These are phyloP conservation scores for Scutellaria baicalensis DNA, from an alignment of 257 asterid species.

Conservation along the genomic window DNA sequence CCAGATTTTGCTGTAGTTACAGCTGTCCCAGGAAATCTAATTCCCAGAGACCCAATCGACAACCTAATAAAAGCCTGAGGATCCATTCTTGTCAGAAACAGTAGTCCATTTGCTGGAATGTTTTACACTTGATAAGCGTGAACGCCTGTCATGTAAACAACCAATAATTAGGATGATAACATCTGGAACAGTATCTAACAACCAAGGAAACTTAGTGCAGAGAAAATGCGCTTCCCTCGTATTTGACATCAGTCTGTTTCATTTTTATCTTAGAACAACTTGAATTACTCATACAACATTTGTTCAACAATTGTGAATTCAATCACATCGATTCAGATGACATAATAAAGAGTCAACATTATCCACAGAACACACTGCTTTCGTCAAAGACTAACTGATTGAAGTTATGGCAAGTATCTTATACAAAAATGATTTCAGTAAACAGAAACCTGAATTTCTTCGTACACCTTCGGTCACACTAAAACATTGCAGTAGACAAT, in stretches of 20 bases:
- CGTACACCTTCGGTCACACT: not conserved
- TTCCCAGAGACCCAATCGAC: constrained; percentile 81
- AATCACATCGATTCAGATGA: not conserved
- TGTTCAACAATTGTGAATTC: not conserved
- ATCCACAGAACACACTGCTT: not conserved
- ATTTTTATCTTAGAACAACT: not conserved
- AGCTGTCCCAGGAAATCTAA: constrained; percentile 51
- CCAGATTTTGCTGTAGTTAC: constrained; percentile 44
- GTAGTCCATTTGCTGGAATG: constrained; percentile 34
- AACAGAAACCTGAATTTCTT: constrained; percentile 2
- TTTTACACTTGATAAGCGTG: not conserved
- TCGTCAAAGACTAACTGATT: not conserved
- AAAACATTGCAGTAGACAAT: not conserved
- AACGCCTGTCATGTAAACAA: constrained; percentile 13
- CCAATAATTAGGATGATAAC: not conserved
- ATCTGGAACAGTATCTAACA: not conserved
- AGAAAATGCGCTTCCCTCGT: not conserved
- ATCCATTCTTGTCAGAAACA: constrained; percentile 60
- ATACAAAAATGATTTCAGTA: not conserved
- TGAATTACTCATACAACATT: not conserved
- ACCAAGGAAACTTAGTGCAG: not conserved
- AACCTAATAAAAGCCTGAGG: constrained; percentile 89
- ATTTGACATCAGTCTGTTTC: not conserved
- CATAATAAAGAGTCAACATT: not conserved
- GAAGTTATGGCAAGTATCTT: constrained; percentile 3